Base-by-base conservation (phyloP, 2,329 filamentous ascomycete genomes). In the Alternaria ethzedia region DNA sequence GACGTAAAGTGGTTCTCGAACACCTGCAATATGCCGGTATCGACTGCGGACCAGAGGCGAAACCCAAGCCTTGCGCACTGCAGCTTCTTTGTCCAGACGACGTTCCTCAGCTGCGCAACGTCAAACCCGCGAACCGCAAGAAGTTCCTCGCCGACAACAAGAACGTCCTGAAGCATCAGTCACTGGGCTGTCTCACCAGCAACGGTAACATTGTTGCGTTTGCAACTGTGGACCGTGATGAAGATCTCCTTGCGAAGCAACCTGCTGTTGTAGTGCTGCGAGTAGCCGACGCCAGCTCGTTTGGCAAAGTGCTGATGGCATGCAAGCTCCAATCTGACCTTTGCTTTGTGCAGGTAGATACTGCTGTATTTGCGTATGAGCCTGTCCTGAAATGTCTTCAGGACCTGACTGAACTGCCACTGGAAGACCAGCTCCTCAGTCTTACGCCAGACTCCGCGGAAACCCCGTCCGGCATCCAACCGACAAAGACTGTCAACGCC, bases 361-460 rank as follows among this genome's bases (percentile, higher is more conserved):
- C 90, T 0, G 83, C 90, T 0, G 83, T 90, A 0, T 93, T 92
- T 72, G 88, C 90, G 0, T 92, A 89, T 59, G 88, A 92, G 57
- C 91, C 91, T 0, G 83, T 93, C 2, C 74, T 93, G 5, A 77
- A 84, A 51, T 83, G 86, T 2, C 79, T 93, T 1, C 85, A 91
- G 71, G 77, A 81, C 0, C 87, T 88, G 23, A 79, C 73, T 0
- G 83, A 88, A 2, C 57, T 92, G 0, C 86, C 89, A 0, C 79
- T 93, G 0, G 80, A 85, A 4, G 74, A 86, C 2, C 80, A 86
- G 30, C 70, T 91, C 0, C 76, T 91, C 3, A 70, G 76, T 9
- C 46, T 68, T 17, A 54, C 57, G 3, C 59, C 69, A 12, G 62
- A 59, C 9, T 64, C 68, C 11, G 57, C 58, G 3, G 70, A 74